phyloP scores from a whole-genome alignment of 2,329 filamentous ascomycete genomes.

The Colletotrichum australisinense region DNA sequence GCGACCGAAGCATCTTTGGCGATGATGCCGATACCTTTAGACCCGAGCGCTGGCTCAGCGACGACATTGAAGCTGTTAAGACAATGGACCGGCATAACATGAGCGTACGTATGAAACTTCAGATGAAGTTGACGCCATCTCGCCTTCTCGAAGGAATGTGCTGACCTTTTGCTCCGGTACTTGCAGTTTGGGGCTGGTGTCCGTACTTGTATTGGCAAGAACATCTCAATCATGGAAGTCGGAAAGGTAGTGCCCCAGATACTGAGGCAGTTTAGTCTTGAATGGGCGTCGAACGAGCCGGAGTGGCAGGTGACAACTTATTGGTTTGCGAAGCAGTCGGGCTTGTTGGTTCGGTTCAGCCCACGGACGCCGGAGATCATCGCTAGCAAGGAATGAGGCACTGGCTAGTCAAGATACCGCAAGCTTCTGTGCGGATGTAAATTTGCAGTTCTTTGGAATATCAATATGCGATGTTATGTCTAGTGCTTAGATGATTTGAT shows the following conservation, averaged over 20 bases:
- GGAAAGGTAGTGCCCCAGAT: neutral
- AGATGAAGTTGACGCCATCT: neutral
- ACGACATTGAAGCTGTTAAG: conserved; percentile 43
- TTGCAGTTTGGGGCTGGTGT: neutral
- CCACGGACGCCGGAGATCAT: neutral
- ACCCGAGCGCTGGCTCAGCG: conserved; percentile 51
- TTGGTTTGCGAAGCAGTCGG: neutral
- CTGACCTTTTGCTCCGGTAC: neutral
- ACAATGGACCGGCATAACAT: neutral
- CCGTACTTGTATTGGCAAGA: neutral
- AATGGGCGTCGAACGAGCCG: neutral
- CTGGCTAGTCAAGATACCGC: no score
- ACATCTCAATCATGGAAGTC: neutral
- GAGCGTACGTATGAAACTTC: neutral
- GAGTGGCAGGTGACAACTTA: neutral
- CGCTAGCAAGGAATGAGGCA: neutral
- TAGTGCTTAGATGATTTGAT: no score
- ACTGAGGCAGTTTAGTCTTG: neutral
- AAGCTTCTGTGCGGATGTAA: no score
- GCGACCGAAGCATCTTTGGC: conserved; percentile 53
- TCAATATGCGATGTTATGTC: no score
- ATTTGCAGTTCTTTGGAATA: no score
- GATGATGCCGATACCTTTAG: conserved; percentile 54
- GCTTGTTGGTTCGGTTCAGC: neutral
- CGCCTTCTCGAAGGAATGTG: neutral